Conservation (phyloP, 148 eudicot genomes). For the Linanthus parryae region DNA sequence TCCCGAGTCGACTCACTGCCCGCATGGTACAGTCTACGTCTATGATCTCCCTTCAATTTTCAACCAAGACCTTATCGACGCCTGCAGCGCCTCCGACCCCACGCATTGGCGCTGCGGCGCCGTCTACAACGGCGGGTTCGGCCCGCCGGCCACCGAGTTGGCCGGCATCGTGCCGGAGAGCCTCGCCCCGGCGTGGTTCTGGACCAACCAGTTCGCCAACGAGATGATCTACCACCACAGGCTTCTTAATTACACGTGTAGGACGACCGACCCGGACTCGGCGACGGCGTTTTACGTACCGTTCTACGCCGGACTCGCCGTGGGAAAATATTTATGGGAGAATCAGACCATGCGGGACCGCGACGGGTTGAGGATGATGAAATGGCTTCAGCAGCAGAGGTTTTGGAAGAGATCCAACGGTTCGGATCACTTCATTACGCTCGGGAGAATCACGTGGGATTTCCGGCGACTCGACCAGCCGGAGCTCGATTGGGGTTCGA, state of each 20-base stretch:
- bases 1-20: conserved; percentile 14
- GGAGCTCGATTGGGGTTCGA: conserved; percentile 48
- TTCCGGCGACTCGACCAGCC: conserved; percentile 54
- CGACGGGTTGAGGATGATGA: conserved; percentile 30
- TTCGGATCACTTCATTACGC: conserved; percentile 56
- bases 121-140: conserved; percentile 31
- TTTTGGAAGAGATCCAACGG: conserved; percentile 39
- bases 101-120: conserved; percentile 47
- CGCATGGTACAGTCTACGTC: conserved; percentile 29
- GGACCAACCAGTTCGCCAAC: conserved; percentile 42
- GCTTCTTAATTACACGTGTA: conserved; percentile 31
- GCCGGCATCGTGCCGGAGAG: conserved; percentile 27
- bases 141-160: conserved; percentile 24
- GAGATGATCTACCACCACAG: conserved; percentile 44
- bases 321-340: conserved; percentile 41
- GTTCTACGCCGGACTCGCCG: conserved; percentile 63
- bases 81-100: conserved; percentile 29
- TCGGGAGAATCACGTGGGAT: conserved; percentile 82
- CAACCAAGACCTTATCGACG: conserved; percentile 25
- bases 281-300: conserved; percentile 64
- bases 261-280: conserved; percentile 34
- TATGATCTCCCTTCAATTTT: conserved; percentile 33
- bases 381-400: conserved; percentile 28
- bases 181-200: conserved; percentile 29
- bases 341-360: conserved; percentile 31